Evolutionary conservation across 495 filamentous ascomycete species (phyloP).

Genomic region (Annulohypoxylon moriforme): DNA sequence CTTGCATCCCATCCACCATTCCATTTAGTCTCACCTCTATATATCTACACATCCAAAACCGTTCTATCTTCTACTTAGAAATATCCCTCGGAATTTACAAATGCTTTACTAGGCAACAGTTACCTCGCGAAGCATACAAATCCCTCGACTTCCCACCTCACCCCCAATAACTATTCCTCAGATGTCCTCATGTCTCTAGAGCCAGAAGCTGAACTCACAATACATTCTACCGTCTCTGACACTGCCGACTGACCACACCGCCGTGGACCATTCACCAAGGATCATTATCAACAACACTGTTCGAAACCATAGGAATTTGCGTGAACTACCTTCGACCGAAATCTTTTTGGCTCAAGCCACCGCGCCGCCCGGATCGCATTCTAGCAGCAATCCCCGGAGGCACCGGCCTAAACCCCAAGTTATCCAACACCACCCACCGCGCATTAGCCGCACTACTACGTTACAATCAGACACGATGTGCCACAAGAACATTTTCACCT

Average conservation of each 20-base stretch:
- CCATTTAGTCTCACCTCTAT: slow-evolving; percentile 18
- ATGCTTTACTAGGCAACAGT: slow-evolving; percentile 29
- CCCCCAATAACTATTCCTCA: slow-evolving; percentile 16
- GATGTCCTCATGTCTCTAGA: slow-evolving; percentile 60
- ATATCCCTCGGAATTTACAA: slow-evolving; percentile 18
- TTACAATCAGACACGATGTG: slow-evolving; percentile 55
- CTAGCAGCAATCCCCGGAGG: slow-evolving; percentile 25
- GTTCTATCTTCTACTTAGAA: slow-evolving; percentile 4
- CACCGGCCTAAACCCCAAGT: slow-evolving; percentile 34
- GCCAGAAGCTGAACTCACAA: slow-evolving; percentile 47
- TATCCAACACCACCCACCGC: slow-evolving; percentile 43
- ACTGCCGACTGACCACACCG: slow-evolving; percentile 55
- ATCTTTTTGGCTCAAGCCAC: slow-evolving; percentile 21
- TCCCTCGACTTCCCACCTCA: slow-evolving; percentile 33
- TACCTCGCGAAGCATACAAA: slow-evolving; percentile 33
- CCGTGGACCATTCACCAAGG: slow-evolving; percentile 39
- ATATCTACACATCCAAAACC: slow-evolving; percentile 6
- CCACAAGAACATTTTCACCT: slow-evolving; percentile 51
- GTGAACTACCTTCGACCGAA: slow-evolving; percentile 36
- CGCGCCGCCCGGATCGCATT: slow-evolving; percentile 26
- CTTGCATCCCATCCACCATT: slow-evolving; percentile 21
- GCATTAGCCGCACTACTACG: slow-evolving; percentile 41
- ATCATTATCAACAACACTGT: slow-evolving; percentile 50
- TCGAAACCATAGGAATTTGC: slow-evolving; percentile 36
- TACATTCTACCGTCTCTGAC: slow-evolving; percentile 53